Evolutionary conservation across 805 yeast genomes (phyloP).

Genomic region (Candida nanaspora): DNA sequence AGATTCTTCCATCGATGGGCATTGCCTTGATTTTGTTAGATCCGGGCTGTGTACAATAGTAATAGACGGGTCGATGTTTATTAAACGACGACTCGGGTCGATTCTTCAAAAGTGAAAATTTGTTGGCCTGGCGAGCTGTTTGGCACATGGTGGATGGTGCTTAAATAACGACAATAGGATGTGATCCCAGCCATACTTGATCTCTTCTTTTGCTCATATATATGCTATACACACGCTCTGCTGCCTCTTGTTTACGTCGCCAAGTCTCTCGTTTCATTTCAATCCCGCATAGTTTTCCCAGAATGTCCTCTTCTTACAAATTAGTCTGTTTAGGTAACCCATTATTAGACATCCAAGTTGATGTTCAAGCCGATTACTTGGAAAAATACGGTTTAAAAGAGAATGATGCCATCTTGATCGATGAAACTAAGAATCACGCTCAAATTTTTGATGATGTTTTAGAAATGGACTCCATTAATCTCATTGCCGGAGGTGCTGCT

Average conservation of each 20-base stretch:
- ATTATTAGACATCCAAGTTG: constrained; percentile 77
- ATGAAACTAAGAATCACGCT: constrained; percentile 61
- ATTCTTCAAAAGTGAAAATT: too few relatives aligned
- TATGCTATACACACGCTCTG: not conserved
- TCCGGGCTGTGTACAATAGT: too few relatives aligned
- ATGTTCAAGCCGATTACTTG: constrained; percentile 60
- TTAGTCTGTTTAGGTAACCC: constrained; percentile 91
- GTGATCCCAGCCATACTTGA: too few relatives aligned
- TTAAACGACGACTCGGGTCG: too few relatives aligned
- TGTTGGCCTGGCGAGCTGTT: not conserved
- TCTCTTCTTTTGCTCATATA: too few relatives aligned
- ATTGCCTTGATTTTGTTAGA: too few relatives aligned
- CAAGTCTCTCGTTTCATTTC: not conserved
- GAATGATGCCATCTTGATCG: constrained; percentile 86
- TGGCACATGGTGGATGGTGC: not conserved
- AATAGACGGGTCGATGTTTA: too few relatives aligned
- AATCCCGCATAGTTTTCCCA: constrained; percentile 2
- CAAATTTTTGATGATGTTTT: constrained; percentile 81
- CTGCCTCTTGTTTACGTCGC: not conserved
- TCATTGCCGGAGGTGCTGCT: constrained; percentile 98
- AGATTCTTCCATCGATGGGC: too few relatives aligned
- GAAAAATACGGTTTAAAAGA: constrained; percentile 78
- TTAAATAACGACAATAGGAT: too few relatives aligned
- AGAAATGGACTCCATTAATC: constrained; percentile 48
- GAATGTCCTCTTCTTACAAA: constrained; percentile 44